A percentile compares a stretch with the other conserved stretches of the same genome.
phyloP scores from a whole-genome alignment of 129 eudicot species.

The Lactuca sativa region DNA sequence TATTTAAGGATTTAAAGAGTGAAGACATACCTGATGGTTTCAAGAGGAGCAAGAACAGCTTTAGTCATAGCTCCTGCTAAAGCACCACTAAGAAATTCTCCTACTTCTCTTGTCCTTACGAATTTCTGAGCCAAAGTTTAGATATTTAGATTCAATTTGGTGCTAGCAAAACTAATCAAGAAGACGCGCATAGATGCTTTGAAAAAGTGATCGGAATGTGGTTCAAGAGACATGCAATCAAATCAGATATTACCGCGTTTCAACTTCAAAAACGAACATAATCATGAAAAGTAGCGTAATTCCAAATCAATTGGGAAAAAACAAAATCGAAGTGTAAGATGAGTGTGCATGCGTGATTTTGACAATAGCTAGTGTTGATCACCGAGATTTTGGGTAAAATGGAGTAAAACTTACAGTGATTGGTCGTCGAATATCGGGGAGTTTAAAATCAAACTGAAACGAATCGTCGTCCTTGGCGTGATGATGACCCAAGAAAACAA shows the following conservation, averaged over 20 bases:
- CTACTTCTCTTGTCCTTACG: slow-evolving; percentile 67
- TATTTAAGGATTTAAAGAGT: not conserved
- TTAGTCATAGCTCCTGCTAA: slow-evolving; percentile 98
- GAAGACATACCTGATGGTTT: slow-evolving; percentile 74
- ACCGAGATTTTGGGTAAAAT: not conserved
- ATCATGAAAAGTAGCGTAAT: not conserved
- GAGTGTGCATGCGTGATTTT: not conserved
- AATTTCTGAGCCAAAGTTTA: slow-evolving; percentile 46
- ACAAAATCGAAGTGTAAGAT: not conserved
- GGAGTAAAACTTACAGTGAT: slow-evolving; percentile 11
- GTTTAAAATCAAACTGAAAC: slow-evolving; percentile 22
- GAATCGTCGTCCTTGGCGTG: slow-evolving; percentile 18
- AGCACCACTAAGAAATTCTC: slow-evolving; percentile 95
- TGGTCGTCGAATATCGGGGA: slow-evolving; percentile 33
- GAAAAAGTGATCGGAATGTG: not conserved
- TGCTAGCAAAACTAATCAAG: slow-evolving; percentile 1
- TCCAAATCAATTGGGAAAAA: not conserved
- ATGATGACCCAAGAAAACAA: slow-evolving; percentile 22
- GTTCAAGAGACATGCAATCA: not conserved
- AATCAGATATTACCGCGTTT: not conserved
- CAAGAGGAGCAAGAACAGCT: slow-evolving; percentile 98
- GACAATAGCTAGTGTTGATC: not conserved
- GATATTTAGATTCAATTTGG: slow-evolving; percentile 3
- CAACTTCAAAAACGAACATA: too few species aligned
- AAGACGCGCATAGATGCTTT: not conserved